Evolutionary conservation across 2,329 filamentous ascomycete species (phyloP).

Genomic region (Beauveria varroae): DNA sequence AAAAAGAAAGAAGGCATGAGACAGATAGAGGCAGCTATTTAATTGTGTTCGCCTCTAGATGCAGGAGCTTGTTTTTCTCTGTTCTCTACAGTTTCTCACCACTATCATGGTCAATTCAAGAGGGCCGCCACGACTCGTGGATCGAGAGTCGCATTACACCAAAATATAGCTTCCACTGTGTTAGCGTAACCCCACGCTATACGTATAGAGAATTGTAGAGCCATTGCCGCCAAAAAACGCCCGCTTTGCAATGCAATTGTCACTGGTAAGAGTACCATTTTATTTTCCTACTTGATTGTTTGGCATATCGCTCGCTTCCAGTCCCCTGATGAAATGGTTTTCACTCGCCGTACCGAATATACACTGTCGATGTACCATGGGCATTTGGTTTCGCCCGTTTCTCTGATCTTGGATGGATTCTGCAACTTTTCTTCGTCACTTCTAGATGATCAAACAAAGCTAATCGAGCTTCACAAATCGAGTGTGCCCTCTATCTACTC

Average conservation of each 20-base stretch:
- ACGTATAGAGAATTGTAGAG: neutral
- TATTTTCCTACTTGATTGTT: neutral
- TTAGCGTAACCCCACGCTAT: too few relatives aligned
- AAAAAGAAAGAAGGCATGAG: too few relatives aligned
- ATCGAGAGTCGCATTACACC: too few relatives aligned
- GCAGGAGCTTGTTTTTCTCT: too few relatives aligned
- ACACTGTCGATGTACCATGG: conserved; percentile 13
- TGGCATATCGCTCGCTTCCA: neutral
- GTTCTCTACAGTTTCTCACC: too few relatives aligned
- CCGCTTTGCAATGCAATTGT: neutral
- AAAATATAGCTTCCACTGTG: too few relatives aligned
- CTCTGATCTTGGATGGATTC: conserved; percentile 4
- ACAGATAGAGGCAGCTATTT: too few relatives aligned
- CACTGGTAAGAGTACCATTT: neutral
- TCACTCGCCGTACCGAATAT: conserved; percentile 15
- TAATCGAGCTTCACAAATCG: neutral
- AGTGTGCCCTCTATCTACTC: neutral
- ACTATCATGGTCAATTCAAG: too few relatives aligned
- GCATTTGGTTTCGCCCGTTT: conserved; percentile 15
- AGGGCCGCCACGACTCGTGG: too few relatives aligned
- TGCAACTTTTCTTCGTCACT: neutral
- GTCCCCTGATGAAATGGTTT: conserved; percentile 13
- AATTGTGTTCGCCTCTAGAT: too few relatives aligned
- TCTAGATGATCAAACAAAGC: neutral
- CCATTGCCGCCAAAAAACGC: too few relatives aligned